Percentiles rank a stretch among this genome's conserved stretches.
Evolutionary conservation across 768 basidiomycete genomes (phyloP).

Genomic region (Lactarius deliciosus): DNA sequence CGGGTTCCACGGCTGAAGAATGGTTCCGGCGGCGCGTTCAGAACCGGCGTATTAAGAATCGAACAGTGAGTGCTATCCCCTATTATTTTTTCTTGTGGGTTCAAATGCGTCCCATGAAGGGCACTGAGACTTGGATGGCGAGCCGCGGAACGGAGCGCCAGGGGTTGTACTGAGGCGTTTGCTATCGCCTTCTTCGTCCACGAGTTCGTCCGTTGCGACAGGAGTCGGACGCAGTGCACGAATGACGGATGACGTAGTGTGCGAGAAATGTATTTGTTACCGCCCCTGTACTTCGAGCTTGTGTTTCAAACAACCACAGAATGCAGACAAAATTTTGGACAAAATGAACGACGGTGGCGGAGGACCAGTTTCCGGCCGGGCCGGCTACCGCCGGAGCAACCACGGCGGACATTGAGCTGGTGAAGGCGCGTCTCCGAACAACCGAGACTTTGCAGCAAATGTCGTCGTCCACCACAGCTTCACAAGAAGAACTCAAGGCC

Average conservation of each 20-base stretch:
- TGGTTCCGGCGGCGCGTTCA: conserved; percentile 46
- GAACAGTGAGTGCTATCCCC: background rate
- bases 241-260: background rate
- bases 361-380: background rate
- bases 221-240: background rate
- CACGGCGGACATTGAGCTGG: conserved; percentile 32
- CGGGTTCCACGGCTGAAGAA: conserved; percentile 40
- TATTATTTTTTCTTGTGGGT: background rate
- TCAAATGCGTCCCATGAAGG: background rate
- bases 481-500: conserved; percentile 77
- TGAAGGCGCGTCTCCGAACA: background rate
- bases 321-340: no score
- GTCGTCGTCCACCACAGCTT: conserved; percentile 72
- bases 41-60: conserved; percentile 34
- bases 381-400: background rate
- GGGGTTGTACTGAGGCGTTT: background rate
- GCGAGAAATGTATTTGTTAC: background rate
- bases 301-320: background rate
- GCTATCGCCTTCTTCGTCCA: background rate
- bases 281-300: background rate
- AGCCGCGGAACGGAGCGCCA: conserved; percentile 25
- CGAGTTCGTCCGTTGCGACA: background rate
- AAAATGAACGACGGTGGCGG: background rate
- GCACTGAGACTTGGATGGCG: conserved; percentile 24
- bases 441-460: conserved; percentile 42